Evolutionary conservation across 2,329 filamentous ascomycete genomes (phyloP).

Genomic region (Pseudogymnoascus sp.): DNA sequence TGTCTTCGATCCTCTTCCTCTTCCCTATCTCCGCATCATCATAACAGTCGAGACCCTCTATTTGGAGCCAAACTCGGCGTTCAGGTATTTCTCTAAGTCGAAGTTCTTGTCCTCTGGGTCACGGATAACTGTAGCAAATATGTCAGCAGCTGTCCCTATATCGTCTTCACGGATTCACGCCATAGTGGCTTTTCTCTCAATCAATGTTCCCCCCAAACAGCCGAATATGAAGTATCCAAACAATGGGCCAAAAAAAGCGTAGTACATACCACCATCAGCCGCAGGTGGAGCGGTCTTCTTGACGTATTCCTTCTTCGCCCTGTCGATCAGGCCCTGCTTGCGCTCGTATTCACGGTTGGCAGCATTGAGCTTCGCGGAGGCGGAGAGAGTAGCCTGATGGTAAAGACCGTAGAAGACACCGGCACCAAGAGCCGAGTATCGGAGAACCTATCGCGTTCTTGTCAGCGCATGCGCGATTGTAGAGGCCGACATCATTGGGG

Average conservation of each 20-base stretch:
- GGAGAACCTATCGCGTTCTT: slow-evolving; percentile 65
- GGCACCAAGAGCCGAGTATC: slow-evolving; percentile 87
- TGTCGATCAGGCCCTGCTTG: slow-evolving; percentile 83
- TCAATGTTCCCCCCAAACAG: not conserved
- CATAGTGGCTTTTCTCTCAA: not conserved
- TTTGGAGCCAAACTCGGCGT: slow-evolving; percentile 38
- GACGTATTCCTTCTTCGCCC: slow-evolving; percentile 85
- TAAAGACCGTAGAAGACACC: slow-evolving; percentile 94
- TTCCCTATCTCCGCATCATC: slow-evolving; percentile 5
- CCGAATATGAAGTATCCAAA: not conserved
- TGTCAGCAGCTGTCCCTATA: slow-evolving; percentile 5
- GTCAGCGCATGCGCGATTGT: slow-evolving; percentile 1
- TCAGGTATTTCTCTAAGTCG: slow-evolving; percentile 81
- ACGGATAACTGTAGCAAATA: slow-evolving; percentile 49
- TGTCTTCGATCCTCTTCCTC: slow-evolving; percentile 10
- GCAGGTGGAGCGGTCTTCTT: slow-evolving; percentile 61
- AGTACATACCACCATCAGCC: slow-evolving; percentile 14
- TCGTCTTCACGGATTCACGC: not conserved
- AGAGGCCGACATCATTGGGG: not conserved
- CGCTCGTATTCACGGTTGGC: slow-evolving; percentile 78
- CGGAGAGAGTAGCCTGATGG: slow-evolving; percentile 77
- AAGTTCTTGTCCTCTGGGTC: slow-evolving; percentile 84
- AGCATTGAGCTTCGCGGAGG: slow-evolving; percentile 62
- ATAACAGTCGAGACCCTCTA: slow-evolving; percentile 17
- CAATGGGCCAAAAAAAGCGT: not conserved